Conservation (phyloP, 768 basidiomycete species). For the Pleurotus giganteus region DNA sequence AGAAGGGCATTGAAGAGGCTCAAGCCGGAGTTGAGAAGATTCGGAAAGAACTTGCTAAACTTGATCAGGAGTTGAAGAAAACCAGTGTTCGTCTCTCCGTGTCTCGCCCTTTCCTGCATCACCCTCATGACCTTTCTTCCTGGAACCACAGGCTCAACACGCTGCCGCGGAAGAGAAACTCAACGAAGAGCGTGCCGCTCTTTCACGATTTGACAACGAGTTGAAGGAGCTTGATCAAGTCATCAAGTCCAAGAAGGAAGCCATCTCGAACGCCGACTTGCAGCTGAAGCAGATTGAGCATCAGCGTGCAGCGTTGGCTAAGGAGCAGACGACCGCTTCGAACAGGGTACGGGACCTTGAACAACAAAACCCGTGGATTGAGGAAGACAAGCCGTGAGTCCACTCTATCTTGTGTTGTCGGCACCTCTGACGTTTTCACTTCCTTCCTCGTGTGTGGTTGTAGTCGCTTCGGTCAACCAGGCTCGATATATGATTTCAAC, state of each 20-base stretch:
- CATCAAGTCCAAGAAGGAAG: constrained; percentile 79
- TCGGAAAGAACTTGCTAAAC: constrained; percentile 59
- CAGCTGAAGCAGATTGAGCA: constrained; percentile 67
- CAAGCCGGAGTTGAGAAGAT: constrained; percentile 48
- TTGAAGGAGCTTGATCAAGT: constrained; percentile 77
- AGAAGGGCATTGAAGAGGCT: constrained; percentile 39
- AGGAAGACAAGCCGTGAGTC: constrained; percentile 80
- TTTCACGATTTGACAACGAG: constrained; percentile 87
- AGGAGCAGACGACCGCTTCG: constrained; percentile 58
- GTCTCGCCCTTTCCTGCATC: neutral
- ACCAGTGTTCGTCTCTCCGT: constrained; percentile 37
- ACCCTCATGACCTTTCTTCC: neutral
- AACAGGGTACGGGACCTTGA: constrained; percentile 66
- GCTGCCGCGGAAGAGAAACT: constrained; percentile 69
- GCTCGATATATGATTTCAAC: constrained; percentile 80
- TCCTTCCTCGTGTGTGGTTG: constrained; percentile 3
- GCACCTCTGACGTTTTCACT: constrained; percentile 3
- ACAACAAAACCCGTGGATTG: constrained; percentile 85
- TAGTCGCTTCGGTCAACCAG: constrained; percentile 82
- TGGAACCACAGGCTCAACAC: constrained; percentile 44
- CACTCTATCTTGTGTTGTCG: neutral
- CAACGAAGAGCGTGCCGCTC: constrained; percentile 81
- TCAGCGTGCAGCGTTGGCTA: constrained; percentile 56
- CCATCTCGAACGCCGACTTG: constrained; percentile 65
- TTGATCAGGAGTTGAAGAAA: constrained; percentile 46